Evolutionary conservation across 148 eudicot species (phyloP), one percentile per base, ranked within the genome.

Genomic region (Amaranthus palmeri): DNA sequence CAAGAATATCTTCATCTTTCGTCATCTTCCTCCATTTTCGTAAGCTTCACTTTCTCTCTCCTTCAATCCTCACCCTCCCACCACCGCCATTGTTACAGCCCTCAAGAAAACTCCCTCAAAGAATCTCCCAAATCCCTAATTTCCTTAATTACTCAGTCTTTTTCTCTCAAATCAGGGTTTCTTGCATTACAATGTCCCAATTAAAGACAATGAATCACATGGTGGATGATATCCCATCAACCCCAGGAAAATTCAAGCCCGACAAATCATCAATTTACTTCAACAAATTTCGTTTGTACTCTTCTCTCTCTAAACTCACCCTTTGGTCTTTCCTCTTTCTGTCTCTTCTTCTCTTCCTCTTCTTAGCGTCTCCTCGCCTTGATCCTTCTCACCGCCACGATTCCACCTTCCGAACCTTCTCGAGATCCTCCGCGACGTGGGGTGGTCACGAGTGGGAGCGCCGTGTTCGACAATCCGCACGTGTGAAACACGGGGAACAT

Each of bases 191-290:
- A 55, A 83, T 87, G 88, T 81, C 87, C 7, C 86, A 82, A 57
- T 56, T 83, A 65, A 88, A 83, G 76, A 67, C 85, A 12, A 85
- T 75, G 10, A 62, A 74, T 12, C 78, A 87, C 0, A 76, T 76
- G 68, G 61, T 71, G 12, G 68, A 65, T 46, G 68, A 60, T 48
- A 79, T 85, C 40, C 87, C 93, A 1, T 80, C 90, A 9, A 83
- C 90, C 10, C 82, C 88, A 25, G 90, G 90, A 2, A 89, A 89
- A 76, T 78, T 81, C 82, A 89, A 89, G 69, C 61, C 88, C 18
- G 86, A 84, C 4, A 86, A 84, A 45, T 65, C 71, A 11, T 65
- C 81, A 1, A 57, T 80, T 45, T 85, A 74, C 69, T 65, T 71
- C 76, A 70, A 76, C 77, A 85, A 87, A n/a, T 56, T 85, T 46